phyloP scores from a whole-genome alignment of 257 asterid genomes.

The Plantago elongata region DNA sequence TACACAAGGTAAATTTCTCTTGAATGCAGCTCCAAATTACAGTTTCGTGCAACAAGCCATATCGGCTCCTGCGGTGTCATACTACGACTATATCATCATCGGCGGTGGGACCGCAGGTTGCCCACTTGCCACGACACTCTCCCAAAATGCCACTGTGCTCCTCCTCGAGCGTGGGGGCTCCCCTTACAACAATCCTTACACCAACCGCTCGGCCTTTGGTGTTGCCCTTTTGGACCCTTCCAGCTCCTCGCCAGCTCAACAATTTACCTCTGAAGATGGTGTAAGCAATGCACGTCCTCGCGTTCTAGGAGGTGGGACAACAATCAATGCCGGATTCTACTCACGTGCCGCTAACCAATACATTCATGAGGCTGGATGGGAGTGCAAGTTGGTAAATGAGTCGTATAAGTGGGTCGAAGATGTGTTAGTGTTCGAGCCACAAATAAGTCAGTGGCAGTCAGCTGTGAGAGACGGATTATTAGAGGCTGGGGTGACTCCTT shows the following conservation, averaged over 20 bases:
- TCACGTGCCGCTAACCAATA: slow-evolving; percentile 47
- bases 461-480: slow-evolving; percentile 63
- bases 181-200: slow-evolving; percentile 62
- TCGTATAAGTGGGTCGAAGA: slow-evolving; percentile 70
- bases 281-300: slow-evolving; percentile 61
- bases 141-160: slow-evolving; percentile 52
- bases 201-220: slow-evolving; percentile 47
- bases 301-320: slow-evolving; percentile 62
- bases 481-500: slow-evolving; percentile 51
- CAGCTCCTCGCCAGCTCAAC: slow-evolving; percentile 63
- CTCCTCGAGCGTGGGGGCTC: slow-evolving; percentile 79
- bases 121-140: slow-evolving; percentile 76
- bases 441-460: slow-evolving; percentile 58
- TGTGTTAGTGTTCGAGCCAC: slow-evolving; percentile 57
- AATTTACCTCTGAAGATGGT: slow-evolving; percentile 75
- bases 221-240: slow-evolving; percentile 51
- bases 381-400: slow-evolving; percentile 42
- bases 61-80: slow-evolving; percentile 42
- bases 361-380: slow-evolving; percentile 49
- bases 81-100: slow-evolving; percentile 66
- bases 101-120: slow-evolving; percentile 93
- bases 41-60: slow-evolving; percentile 26
- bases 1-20: too few relatives aligned
- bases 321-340: slow-evolving; percentile 74
- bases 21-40: too few relatives aligned